phyloP scores from a whole-genome alignment of 2,329 filamentous ascomycete genomes.

The Tolypocladium inflatum region DNA sequence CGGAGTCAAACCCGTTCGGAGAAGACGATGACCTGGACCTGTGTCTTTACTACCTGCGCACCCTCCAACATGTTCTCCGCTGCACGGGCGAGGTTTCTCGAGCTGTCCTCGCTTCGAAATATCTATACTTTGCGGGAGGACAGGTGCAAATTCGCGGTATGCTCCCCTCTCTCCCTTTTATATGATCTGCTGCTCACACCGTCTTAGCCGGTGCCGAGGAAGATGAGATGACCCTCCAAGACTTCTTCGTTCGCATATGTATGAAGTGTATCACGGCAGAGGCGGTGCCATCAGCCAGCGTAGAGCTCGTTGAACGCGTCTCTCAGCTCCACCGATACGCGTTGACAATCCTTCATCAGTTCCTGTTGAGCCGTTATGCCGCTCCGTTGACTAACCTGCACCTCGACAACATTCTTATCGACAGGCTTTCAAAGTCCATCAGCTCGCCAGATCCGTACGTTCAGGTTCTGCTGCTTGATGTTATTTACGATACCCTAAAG shows the following conservation, averaged over 20 bases:
- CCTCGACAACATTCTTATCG: conserved; percentile 62
- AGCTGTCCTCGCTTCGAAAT: conserved; percentile 57
- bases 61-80: conserved; percentile 62
- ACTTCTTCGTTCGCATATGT: conserved; percentile 58
- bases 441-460: conserved; percentile 56
- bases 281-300: conserved; percentile 7
- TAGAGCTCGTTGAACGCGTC: conserved; percentile 30
- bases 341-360: conserved; percentile 59
- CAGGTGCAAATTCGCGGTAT: conserved; percentile 37
- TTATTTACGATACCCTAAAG: conserved; percentile 65
- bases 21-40: conserved; percentile 63
- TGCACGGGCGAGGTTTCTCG: conserved; percentile 60
- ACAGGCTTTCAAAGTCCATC: conserved; percentile 54
- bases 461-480: conserved; percentile 69
- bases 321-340: conserved; percentile 63
- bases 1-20: conserved; percentile 19
- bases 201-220: conserved; percentile 38
- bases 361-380: conserved; percentile 56
- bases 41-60: conserved; percentile 68
- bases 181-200: conserved; percentile 9
- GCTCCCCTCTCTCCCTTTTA: conserved; percentile 15
- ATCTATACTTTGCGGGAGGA: conserved; percentile 17
- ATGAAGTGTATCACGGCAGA: conserved; percentile 45
- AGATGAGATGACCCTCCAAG: conserved; percentile 52
- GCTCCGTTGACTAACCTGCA: conserved; percentile 50